Evolutionary conservation across 139 green algal species (phyloP).

Genomic region (Edaphochlamys debaryana): DNA sequence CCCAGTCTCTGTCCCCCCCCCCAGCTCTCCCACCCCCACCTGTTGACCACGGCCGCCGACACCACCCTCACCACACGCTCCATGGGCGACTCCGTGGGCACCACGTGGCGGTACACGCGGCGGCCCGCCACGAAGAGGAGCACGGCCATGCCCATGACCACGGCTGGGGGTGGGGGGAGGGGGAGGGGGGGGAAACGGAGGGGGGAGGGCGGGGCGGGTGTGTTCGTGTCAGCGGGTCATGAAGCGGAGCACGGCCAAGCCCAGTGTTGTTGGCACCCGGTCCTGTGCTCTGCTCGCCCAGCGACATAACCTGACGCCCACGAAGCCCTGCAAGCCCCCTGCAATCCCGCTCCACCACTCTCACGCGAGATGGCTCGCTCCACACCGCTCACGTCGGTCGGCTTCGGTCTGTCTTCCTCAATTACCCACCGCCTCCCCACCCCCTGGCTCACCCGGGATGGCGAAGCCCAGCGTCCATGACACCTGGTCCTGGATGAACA

Average conservation of each 20-base stretch:
- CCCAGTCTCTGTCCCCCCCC: neutral
- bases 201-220: neutral
- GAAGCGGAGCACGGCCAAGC: too few relatives aligned
- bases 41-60: slow-evolving; percentile 68
- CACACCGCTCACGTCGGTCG: too few relatives aligned
- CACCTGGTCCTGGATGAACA: slow-evolving; percentile 84
- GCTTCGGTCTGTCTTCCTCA: too few relatives aligned
- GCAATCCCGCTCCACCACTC: too few relatives aligned
- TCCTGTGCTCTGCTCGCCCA: too few relatives aligned
- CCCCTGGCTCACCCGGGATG: slow-evolving; percentile 66
- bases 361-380: too few relatives aligned
- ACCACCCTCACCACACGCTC: slow-evolving; percentile 85
- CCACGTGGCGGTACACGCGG: slow-evolving; percentile 61
- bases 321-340: too few relatives aligned
- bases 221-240: too few relatives aligned
- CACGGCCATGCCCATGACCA: slow-evolving; percentile 84
- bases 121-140: slow-evolving; percentile 79
- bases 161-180: slow-evolving; percentile 45
- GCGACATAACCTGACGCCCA: too few relatives aligned
- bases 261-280: too few relatives aligned
- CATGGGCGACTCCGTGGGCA: slow-evolving; percentile 85
- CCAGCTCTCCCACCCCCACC: slow-evolving; percentile 6
- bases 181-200: neutral
- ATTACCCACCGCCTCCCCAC: too few relatives aligned
- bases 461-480: slow-evolving; percentile 91